These are phyloP conservation scores for Scytalidium lignicola DNA, from an alignment of 2,329 filamentous ascomycete species.

Conservation along the genomic window DNA sequence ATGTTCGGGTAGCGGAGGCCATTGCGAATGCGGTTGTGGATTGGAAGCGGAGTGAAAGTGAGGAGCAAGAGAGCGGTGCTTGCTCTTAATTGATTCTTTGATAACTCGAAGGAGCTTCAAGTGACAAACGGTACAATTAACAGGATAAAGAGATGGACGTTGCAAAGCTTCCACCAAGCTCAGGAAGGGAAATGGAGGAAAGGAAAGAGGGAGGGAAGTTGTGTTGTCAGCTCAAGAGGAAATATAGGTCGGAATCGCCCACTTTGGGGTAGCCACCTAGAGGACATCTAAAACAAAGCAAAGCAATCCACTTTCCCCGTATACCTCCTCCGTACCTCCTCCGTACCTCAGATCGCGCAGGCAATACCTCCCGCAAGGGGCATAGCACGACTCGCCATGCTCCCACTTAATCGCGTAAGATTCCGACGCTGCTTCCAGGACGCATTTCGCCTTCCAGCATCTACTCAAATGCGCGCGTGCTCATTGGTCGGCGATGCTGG, in stretches of 20 bases:
- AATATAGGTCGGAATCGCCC: not conserved
- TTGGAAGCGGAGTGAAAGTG: not conserved
- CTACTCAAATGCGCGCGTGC: no score
- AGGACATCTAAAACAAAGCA: not conserved
- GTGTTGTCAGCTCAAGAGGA: not conserved
- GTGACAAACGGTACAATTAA: not conserved
- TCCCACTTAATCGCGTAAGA: not conserved
- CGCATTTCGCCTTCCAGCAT: no score
- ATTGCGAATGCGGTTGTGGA: constrained; percentile 20
- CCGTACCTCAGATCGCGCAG: not conserved
- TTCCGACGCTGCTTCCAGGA: not conserved
- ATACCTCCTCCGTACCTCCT: not conserved
- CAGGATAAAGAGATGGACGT: not conserved
- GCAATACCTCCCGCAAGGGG: not conserved
- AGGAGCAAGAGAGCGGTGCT: not conserved
- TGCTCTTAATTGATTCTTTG: not conserved
- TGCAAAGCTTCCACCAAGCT: not conserved
- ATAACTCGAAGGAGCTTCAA: not conserved
- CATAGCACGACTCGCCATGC: not conserved
- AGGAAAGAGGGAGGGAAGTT: not conserved
- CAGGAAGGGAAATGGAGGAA: not conserved
- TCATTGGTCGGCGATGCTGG: no score
- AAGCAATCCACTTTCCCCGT: not conserved
- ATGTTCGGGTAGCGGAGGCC: constrained; percentile 31
- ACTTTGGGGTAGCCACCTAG: not conserved